Percentiles rank a stretch among this genome's conserved stretches.
These are phyloP conservation scores for Colletotrichum liriopes DNA, from an alignment of 2,329 filamentous ascomycete species.

Conservation along the genomic window DNA sequence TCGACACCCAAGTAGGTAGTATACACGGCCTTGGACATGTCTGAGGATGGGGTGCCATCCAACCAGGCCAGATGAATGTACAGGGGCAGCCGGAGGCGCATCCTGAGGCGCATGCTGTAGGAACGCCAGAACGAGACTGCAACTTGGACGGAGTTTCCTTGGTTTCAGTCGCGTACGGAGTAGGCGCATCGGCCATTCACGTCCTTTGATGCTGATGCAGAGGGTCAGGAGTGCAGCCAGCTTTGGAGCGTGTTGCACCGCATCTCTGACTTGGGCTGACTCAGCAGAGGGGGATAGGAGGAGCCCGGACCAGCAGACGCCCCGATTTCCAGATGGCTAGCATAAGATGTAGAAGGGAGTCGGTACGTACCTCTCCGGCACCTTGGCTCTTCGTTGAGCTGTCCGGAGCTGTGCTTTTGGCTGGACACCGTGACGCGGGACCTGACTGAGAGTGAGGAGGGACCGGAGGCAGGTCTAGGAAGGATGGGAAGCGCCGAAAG, in stretches of 20 bases:
- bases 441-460: neutral
- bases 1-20: neutral
- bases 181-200: conserved; percentile 14
- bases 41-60: neutral
- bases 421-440: neutral
- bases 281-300: conserved; percentile 3
- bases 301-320: neutral
- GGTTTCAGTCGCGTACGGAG: conserved; percentile 23
- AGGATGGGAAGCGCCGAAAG: conserved; percentile 26
- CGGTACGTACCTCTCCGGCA: neutral
- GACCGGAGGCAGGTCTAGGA: conserved; percentile 9
- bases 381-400: neutral
- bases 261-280: conserved; percentile 6
- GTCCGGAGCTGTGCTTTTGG: neutral
- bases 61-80: neutral
- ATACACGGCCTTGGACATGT: neutral
- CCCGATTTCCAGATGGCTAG: neutral
- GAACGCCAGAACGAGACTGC: neutral
- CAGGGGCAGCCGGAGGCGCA: neutral
- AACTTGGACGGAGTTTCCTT: conserved; percentile 4
- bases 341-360: neutral
- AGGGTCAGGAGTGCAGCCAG: conserved; percentile 27
- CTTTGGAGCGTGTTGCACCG: conserved; percentile 21
- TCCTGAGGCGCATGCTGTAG: neutral
- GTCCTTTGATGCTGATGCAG: conserved; percentile 21